Evolutionary conservation across 2,329 filamentous ascomycete genomes (phyloP).

Genomic region (Leptodontidium sp.): DNA sequence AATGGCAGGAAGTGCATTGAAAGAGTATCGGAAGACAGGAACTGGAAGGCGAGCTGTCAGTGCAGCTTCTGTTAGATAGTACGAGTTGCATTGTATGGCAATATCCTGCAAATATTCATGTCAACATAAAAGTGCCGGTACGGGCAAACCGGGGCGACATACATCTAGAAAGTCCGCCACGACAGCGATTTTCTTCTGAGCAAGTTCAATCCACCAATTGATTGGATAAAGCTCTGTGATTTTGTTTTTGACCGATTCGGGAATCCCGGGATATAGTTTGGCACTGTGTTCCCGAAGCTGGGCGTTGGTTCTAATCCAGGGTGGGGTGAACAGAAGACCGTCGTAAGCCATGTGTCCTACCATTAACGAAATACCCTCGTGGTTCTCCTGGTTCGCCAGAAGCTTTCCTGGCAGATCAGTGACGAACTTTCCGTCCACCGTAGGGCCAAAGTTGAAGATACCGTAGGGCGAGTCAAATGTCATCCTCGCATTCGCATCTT

Average conservation of each 20-base stretch:
- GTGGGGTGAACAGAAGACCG: conserved; percentile 15
- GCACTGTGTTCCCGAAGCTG: neutral
- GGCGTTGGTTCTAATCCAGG: conserved; percentile 3
- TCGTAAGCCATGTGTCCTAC: conserved; percentile 17
- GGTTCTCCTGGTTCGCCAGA: conserved; percentile 40
- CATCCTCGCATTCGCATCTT: conserved; percentile 29
- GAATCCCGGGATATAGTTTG: conserved; percentile 11
- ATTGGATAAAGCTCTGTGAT: conserved; percentile 7
- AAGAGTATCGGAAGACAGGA: conserved; percentile 5
- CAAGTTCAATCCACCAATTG: neutral
- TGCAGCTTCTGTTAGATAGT: conserved; percentile 14
- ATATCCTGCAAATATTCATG: neutral
- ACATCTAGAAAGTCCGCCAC: conserved; percentile 19
- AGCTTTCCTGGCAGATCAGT: conserved; percentile 55
- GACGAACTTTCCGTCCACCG: conserved; percentile 57
- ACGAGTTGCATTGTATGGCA: conserved; percentile 18
- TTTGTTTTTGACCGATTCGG: neutral
- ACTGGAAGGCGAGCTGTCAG: neutral
- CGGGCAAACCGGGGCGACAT: neutral
- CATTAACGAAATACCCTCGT: conserved; percentile 7
- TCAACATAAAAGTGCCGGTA: too few relatives aligned
- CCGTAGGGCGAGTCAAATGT: conserved; percentile 47
- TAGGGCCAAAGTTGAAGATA: conserved; percentile 53
- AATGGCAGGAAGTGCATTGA: conserved; percentile 14
- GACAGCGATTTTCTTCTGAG: conserved; percentile 10